Evolutionary conservation across 371 early-diverging fungal genomes (phyloP).

Genomic region (Scutellospora calospora): DNA sequence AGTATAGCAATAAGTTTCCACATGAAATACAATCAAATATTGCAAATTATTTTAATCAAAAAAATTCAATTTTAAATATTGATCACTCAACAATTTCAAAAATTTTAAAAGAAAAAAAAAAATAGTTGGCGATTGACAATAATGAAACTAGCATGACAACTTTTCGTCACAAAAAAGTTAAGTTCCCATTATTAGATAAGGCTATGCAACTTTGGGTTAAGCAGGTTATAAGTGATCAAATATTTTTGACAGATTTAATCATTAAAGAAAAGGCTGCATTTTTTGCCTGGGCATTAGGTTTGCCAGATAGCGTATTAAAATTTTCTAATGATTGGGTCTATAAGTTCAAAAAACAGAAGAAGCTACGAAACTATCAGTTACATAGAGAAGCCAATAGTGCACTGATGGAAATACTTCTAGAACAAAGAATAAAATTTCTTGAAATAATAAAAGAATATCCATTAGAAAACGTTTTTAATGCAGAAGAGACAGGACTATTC

Average conservation of each 20-base stretch:
- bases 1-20: neutral
- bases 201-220: neutral
- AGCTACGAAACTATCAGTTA: neutral
- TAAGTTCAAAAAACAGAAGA: neutral
- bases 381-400: constrained; percentile 15
- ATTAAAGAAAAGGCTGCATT: constrained; percentile 3
- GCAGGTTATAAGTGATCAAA: neutral
- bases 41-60: neutral
- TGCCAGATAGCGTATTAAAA: neutral
- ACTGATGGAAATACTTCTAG: neutral
- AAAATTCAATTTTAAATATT: no score
- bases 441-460: no score
- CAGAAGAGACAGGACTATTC: constrained; percentile 1
- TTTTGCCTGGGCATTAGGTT: neutral
- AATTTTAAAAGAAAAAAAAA: neutral
- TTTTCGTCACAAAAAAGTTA: neutral
- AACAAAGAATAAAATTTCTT: constrained; percentile 3
- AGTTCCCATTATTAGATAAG: constrained; percentile 5
- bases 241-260: constrained; percentile 11
- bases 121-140: neutral
- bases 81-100: neutral
- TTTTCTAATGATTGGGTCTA: constrained; percentile 10
- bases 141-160: neutral
- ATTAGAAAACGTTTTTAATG: neutral
- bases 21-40: neutral